Evolutionary conservation across 2,329 filamentous ascomycete species (phyloP).

Genomic region (Clarireedia homoeocarpa): DNA sequence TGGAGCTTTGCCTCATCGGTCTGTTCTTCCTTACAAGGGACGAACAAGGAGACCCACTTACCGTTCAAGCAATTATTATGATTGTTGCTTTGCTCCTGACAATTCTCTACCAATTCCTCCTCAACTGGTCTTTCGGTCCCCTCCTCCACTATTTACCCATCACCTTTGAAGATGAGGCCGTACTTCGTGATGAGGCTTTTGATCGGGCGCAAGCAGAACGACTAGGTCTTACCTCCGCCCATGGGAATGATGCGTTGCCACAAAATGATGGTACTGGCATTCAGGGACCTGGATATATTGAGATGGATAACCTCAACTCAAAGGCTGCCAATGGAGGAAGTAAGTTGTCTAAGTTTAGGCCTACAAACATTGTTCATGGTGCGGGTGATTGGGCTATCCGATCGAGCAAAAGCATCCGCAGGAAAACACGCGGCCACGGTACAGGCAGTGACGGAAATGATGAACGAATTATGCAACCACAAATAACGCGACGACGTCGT

Average conservation of each 20-base stretch:
- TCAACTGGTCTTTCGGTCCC: constrained; percentile 79
- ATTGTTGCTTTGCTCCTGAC: constrained; percentile 67
- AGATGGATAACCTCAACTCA: constrained; percentile 39
- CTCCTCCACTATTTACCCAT: constrained; percentile 86
- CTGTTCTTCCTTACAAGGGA: constrained; percentile 75
- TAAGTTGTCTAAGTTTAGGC: constrained; percentile 24
- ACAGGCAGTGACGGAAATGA: constrained; percentile 36
- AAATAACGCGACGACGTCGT: constrained; percentile 33
- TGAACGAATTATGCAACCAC: constrained; percentile 1
- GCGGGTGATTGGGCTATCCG: constrained; percentile 22
- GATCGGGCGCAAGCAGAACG: constrained; percentile 67
- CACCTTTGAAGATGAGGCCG: constrained; percentile 91
- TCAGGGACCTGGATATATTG: constrained; percentile 26
- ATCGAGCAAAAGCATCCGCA: constrained; percentile 25
- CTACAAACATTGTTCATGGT: constrained; percentile 22
- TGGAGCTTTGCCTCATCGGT: constrained; percentile 85
- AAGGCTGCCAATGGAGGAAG: constrained; percentile 15
- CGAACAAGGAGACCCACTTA: constrained; percentile 43
- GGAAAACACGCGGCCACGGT: constrained; percentile 39
- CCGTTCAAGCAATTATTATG: constrained; percentile 78
- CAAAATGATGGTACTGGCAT: constrained; percentile 23
- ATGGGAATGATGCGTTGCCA: constrained; percentile 31
- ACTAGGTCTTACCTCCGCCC: constrained; percentile 53
- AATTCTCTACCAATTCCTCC: constrained; percentile 64
- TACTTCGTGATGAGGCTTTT: constrained; percentile 84